A percentile compares a stretch with the other conserved stretches of the same genome.
Conservation (phyloP, 305 asterid genomes). For the Rubia tinctorum region DNA sequence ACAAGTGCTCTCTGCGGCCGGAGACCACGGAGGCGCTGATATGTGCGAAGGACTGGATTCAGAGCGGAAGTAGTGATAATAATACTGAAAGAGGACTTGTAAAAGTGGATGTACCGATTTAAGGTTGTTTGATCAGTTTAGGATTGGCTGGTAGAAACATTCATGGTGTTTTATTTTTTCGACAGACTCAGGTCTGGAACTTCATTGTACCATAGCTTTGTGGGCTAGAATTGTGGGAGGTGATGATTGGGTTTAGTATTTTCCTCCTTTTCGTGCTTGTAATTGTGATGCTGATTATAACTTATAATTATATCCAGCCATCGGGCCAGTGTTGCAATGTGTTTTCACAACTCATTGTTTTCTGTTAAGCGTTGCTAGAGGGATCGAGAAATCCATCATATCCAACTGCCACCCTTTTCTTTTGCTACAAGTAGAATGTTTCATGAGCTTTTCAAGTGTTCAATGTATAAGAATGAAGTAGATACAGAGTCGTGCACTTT, state of each 20-base stretch:
- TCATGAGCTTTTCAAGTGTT: constrained; percentile 56
- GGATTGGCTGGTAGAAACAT: constrained; percentile 6
- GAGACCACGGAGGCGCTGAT: constrained; percentile 53
- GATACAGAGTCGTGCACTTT: constrained; percentile 12
- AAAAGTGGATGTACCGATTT: constrained; percentile 46
- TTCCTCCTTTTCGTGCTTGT: background rate
- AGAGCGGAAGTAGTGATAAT: constrained; percentile 21
- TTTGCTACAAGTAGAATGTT: constrained; percentile 12
- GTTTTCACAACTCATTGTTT: background rate
- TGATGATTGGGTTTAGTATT: background rate
- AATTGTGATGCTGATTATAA: background rate
- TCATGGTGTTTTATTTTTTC: background rate
- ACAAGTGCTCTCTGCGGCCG: constrained; percentile 46
- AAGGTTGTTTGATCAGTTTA: constrained; percentile 11
- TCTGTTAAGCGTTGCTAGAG: background rate
- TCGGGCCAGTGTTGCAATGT: background rate
- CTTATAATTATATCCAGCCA: background rate
- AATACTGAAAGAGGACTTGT: constrained; percentile 23
- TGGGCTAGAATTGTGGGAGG: background rate
- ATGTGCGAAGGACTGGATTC: constrained; percentile 53
- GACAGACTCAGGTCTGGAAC: constrained; percentile 13
- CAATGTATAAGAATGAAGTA: constrained; percentile 36
- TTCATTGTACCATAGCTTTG: constrained; percentile 14
- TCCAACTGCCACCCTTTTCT: background rate
- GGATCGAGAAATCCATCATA: constrained; percentile 16